phyloP scores from a whole-genome alignment of 169 alveolate species.

The Cryptosporidium baileyi region DNA sequence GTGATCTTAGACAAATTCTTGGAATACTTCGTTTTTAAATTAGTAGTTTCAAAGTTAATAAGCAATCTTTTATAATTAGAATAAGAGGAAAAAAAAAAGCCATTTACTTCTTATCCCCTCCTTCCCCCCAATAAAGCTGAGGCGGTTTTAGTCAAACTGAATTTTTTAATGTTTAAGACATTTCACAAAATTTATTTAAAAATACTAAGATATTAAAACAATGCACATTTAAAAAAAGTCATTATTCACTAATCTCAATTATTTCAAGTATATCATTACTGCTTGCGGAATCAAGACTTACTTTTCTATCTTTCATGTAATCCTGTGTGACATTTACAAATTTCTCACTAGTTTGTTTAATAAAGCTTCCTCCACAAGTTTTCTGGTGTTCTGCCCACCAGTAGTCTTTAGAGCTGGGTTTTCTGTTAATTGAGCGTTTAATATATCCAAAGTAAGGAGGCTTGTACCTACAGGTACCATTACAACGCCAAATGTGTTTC shows the following conservation, averaged over 20 bases:
- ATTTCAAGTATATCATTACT: conserved; percentile 9
- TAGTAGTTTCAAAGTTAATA: neutral
- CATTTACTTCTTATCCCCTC: conserved; percentile 7
- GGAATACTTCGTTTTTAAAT: neutral
- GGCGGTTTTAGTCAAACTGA: no score
- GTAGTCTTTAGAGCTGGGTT: conserved; percentile 15
- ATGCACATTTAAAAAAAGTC: neutral
- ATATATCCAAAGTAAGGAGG: conserved; percentile 93
- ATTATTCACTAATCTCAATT: conserved; percentile 46
- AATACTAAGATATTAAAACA: neutral
- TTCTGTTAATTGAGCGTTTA: conserved; percentile 85
- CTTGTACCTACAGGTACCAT: conserved; percentile 87
- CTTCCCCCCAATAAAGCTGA: conserved; percentile 15
- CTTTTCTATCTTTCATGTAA: no score
- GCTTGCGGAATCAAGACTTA: neutral
- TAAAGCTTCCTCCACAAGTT: conserved; percentile 48
- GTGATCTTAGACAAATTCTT: neutral
- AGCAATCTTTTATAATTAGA: no score
- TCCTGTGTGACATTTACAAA: neutral
- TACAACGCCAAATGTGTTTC: conserved; percentile 92
- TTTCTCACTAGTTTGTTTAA: neutral
- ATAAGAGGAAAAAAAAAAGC: no score
- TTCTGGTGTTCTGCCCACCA: conserved; percentile 43
- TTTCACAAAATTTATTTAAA: neutral
- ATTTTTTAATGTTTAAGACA: neutral